Percentiles rank a stretch among this genome's conserved stretches.
These are phyloP conservation scores for Tuctoria greenei DNA, from an alignment of 176 grass and related monocot genomes.

Conservation along the genomic window DNA sequence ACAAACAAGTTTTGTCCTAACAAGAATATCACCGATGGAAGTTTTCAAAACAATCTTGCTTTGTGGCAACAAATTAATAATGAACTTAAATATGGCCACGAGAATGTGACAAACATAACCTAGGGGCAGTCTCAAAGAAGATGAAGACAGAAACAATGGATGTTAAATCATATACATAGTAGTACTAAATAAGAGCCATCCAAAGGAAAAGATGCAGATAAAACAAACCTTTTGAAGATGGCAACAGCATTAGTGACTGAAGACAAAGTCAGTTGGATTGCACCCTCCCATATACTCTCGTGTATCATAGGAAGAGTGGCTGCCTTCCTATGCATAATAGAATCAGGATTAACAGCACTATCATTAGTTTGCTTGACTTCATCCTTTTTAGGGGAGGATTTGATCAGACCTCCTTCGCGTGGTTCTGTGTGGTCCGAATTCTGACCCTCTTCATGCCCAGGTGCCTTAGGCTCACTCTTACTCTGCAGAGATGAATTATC, in stretches of 20 bases:
- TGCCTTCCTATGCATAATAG: not conserved
- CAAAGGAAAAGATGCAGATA: not conserved
- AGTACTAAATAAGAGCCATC: not conserved
- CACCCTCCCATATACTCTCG: constrained; percentile 95
- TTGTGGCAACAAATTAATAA: not conserved
- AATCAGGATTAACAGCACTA: constrained; percentile 47
- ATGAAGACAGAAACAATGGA: not conserved
- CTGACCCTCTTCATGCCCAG: constrained; percentile 27
- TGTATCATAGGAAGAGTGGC: constrained; percentile 34
- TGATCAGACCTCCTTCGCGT: constrained; percentile 11
- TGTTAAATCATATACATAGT: constrained; percentile 18
- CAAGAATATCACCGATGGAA: not conserved
- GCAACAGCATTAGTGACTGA: constrained; percentile 75
- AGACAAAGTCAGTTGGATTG: constrained; percentile 83
- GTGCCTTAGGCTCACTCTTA: constrained; percentile 47
- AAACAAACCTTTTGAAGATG: constrained; percentile 80
- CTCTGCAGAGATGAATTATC: constrained; percentile 42
- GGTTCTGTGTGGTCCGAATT: constrained; percentile 21
- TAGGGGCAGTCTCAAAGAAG: not conserved
- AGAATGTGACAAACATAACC: not conserved
- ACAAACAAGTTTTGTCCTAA: not conserved
- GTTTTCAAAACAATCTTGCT: not conserved
- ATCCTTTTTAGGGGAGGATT: constrained; percentile 33
- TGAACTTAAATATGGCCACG: not conserved
- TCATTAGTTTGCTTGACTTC: constrained; percentile 45